Percentiles rank a stretch among this genome's conserved stretches.
These are phyloP conservation scores for Lasiodiplodia hormozganensis DNA, from an alignment of 2,329 filamentous ascomycete species.

Conservation along the genomic window DNA sequence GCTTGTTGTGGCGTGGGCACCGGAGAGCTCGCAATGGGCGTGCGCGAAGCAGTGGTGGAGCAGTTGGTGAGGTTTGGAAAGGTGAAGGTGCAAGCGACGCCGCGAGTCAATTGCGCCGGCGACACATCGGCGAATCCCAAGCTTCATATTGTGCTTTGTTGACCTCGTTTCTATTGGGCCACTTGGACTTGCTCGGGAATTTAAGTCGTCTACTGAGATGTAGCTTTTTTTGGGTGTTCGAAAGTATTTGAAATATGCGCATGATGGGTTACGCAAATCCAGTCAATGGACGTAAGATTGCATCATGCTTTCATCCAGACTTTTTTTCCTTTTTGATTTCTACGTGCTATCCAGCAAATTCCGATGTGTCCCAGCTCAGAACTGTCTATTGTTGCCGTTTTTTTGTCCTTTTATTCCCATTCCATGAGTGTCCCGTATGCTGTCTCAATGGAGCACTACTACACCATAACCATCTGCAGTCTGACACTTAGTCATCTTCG, in stretches of 20 bases:
- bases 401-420: background rate
- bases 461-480: background rate
- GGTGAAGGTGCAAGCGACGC: conserved; percentile 14
- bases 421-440: background rate
- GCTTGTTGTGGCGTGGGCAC: background rate
- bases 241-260: background rate
- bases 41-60: background rate
- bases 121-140: conserved; percentile 6
- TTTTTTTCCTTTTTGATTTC: background rate
- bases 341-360: background rate
- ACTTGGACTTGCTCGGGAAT: background rate
- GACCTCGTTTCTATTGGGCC: background rate
- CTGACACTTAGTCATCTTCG: conserved; percentile 19
- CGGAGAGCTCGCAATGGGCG: conserved; percentile 2
- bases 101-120: background rate
- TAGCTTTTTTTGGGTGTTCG: background rate
- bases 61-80: background rate
- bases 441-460: background rate
- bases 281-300: background rate
- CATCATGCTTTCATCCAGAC: background rate
- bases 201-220: background rate
- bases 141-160: background rate
- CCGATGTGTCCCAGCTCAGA: background rate
- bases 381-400: background rate
- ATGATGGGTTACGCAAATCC: background rate